phyloP scores from a whole-genome alignment of 352 stramenopile species.

The Phytophthora citricola region DNA sequence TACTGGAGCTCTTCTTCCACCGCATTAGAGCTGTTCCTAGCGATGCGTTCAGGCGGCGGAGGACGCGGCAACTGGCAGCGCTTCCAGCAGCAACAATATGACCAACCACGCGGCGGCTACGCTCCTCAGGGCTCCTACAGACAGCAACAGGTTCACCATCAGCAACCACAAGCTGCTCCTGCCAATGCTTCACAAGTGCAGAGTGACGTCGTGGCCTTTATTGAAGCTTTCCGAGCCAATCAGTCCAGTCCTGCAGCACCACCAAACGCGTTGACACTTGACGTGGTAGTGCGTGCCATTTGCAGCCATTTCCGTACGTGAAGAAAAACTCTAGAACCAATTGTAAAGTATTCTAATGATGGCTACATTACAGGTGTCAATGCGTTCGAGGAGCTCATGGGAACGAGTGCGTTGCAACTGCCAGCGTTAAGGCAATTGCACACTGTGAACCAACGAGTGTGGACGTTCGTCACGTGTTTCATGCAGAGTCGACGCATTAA shows the following conservation, averaged over 20 bases:
- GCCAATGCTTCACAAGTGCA: constrained; percentile 29
- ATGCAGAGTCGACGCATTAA: constrained; percentile 74
- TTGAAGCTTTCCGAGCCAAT: constrained; percentile 58
- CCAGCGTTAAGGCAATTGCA: constrained; percentile 64
- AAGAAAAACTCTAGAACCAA: not conserved
- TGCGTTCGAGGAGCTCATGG: constrained; percentile 66
- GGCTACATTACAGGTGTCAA: constrained; percentile 40
- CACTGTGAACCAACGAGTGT: constrained; percentile 75
- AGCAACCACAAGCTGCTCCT: constrained; percentile 2
- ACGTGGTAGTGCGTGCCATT: constrained; percentile 55
- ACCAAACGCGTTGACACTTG: constrained; percentile 64
- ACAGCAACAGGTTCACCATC: constrained; percentile 12
- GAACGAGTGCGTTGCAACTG: constrained; percentile 48
- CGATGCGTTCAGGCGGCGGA: constrained; percentile 14
- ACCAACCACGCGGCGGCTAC: not conserved
- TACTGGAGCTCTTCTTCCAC: not conserved
- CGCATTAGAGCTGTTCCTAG: not conserved
- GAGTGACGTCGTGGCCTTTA: constrained; percentile 65
- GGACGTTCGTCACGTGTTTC: constrained; percentile 84
- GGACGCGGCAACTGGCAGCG: constrained; percentile 37
- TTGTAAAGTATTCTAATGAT: constrained; percentile 5
- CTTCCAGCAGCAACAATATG: constrained; percentile 45
- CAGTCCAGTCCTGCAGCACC: constrained; percentile 55
- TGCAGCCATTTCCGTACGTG: constrained; percentile 28
- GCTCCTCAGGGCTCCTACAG: not conserved